Evolutionary conservation across 768 basidiomycete species (phyloP).

Genomic region (Amanita brunnescens): DNA sequence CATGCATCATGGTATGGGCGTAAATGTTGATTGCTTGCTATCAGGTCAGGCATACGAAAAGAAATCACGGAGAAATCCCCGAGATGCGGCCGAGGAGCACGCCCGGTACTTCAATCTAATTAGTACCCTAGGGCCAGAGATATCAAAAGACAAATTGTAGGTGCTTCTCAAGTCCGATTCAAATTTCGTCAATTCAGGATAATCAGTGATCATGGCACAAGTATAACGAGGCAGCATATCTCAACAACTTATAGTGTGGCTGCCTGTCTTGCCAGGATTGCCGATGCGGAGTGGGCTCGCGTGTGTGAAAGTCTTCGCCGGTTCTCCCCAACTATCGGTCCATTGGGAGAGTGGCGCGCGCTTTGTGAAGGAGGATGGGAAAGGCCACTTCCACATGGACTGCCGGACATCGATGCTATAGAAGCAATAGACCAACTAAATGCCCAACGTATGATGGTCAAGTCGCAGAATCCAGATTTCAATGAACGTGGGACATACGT

Average conservation of each 20-base stretch:
- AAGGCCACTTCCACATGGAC: conserved; percentile 37
- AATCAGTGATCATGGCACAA: conserved; percentile 57
- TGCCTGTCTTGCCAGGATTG: conserved; percentile 58
- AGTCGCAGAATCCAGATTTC: neutral
- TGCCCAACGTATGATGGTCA: neutral
- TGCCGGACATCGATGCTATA: conserved; percentile 24
- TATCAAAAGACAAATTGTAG: conserved; percentile 78
- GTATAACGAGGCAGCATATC: conserved; percentile 54
- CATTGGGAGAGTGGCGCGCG: conserved; percentile 63
- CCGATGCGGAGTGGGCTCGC: conserved; percentile 71
- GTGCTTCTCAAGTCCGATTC: conserved; percentile 7
- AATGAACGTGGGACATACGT: neutral
- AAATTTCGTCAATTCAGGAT: neutral
- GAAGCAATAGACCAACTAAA: neutral
- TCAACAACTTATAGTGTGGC: conserved; percentile 53
- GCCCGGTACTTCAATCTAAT: conserved; percentile 69
- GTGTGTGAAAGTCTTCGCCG: conserved; percentile 65
- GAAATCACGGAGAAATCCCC: conserved; percentile 65
- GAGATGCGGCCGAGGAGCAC: conserved; percentile 66
- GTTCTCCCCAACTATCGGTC: conserved; percentile 56
- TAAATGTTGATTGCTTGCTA: neutral
- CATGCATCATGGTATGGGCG: neutral
- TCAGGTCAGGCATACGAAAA: conserved; percentile 69
- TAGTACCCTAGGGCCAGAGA: conserved; percentile 64
- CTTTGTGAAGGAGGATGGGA: conserved; percentile 73